Evolutionary conservation across 345 rosid genomes (phyloP), one percentile per base, ranked within the genome.

Genomic region (Alliaria petiolata): DNA sequence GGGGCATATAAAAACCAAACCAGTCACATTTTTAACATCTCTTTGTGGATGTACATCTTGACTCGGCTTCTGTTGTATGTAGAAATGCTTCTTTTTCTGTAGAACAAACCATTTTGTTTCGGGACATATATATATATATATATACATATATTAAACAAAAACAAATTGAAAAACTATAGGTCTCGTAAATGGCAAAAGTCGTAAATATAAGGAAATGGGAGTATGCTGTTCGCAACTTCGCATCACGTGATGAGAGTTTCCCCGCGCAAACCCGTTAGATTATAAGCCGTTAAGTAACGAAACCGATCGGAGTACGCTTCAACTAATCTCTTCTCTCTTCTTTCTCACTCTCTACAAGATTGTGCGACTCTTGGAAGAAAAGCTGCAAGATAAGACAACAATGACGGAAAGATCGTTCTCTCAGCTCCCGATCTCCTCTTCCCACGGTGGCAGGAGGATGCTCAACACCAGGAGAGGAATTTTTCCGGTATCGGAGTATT

Each of bases 1-100:
- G 62, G 53, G 14, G 47, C 7, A 40, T n/a, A n/a, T 3, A 8
- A n/a, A n/a, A n/a, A n/a, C 0, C 53, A 56, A 40, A 49, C 17
- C 35, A 9, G 19, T 49, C 17, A 40, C 53, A 75, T 44, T 69
- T 54, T 69, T 75, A 61, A 58, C 70, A 62, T 76, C 65, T 68
- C 11, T 22, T 9, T 8, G 31, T 53, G 30, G 64, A 63, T 83
- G 85, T 79, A 82, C 76, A 84, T 81, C 65, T 81, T 76, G 80
- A 78, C 65, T 65, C 59, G 69, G 62, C 55, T 58, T 66, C 60
- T 68, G 59, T 78, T 77, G 71, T 70, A 64, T 51, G 68, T 77
- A 79, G 71, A 67, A 61, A 1, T 77, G 70, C 69, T 54, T 77
- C 65, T 55, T 28, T 39, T 40, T 40, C 45, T 65, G 56, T 51